Percentiles rank a stretch among this genome's conserved stretches.
phyloP scores from a whole-genome alignment of 2,329 filamentous ascomycete species.

The Fusarium sp. region DNA sequence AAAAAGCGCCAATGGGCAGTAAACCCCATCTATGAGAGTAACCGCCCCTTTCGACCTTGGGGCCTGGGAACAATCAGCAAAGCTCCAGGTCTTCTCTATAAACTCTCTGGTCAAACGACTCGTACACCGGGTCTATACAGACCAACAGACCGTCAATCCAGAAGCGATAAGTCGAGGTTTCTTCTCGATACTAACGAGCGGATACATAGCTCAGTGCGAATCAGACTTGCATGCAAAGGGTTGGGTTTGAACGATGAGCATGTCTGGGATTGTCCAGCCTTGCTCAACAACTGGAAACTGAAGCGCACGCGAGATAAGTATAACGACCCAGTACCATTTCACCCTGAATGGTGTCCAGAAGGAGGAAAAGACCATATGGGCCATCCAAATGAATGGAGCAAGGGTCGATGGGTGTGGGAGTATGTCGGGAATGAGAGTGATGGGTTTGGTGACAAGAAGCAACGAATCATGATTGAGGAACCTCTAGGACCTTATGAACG shows the following conservation, averaged over 20 bases:
- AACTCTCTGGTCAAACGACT: slow-evolving; percentile 58
- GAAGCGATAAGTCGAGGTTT: slow-evolving; percentile 54
- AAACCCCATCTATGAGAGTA: slow-evolving; percentile 61
- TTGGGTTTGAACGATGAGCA: slow-evolving; percentile 63
- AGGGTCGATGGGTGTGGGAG: slow-evolving; percentile 67
- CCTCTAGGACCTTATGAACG: slow-evolving; percentile 66
- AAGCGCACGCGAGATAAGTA: slow-evolving; percentile 52
- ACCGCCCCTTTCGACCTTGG: slow-evolving; percentile 64
- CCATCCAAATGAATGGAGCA: slow-evolving; percentile 44
- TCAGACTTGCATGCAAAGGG: slow-evolving; percentile 65
- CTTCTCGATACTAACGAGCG: slow-evolving; percentile 68
- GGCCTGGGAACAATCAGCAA: slow-evolving; percentile 61
- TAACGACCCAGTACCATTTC: slow-evolving; percentile 53
- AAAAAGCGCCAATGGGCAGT: slow-evolving; percentile 58
- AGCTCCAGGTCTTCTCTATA: slow-evolving; percentile 58
- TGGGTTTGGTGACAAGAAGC: slow-evolving; percentile 57
- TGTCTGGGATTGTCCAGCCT: slow-evolving; percentile 62
- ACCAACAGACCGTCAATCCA: slow-evolving; percentile 58
- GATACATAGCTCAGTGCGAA: slow-evolving; percentile 66
- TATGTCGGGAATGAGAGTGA: slow-evolving; percentile 61
- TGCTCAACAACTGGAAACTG: slow-evolving; percentile 61
- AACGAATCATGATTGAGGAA: slow-evolving; percentile 65
- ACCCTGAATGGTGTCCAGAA: slow-evolving; percentile 52
- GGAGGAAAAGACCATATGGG: slow-evolving; percentile 42
- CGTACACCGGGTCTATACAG: slow-evolving; percentile 64